These are phyloP conservation scores for Exobasidium rhododendri DNA, from an alignment of 1,284 basidiomycete species.

Conservation along the genomic window DNA sequence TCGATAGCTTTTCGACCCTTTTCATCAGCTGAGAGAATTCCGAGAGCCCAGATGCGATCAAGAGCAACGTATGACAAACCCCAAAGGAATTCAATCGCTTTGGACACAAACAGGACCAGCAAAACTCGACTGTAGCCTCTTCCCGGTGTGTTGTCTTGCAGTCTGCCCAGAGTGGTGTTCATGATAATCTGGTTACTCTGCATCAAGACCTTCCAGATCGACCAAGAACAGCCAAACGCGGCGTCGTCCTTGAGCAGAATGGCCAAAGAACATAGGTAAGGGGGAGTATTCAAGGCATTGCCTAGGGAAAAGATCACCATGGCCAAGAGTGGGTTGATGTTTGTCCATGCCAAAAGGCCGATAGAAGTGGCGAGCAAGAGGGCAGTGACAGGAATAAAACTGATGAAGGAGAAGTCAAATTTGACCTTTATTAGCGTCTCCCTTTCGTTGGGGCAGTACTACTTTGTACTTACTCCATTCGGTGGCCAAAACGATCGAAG, in stretches of 20 bases:
- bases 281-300: constrained; percentile 54
- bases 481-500: constrained; percentile 29
- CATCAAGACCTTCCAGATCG: constrained; percentile 57
- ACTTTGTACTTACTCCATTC: constrained; percentile 46
- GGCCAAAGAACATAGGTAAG: constrained; percentile 57
- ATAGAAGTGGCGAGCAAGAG: constrained; percentile 56
- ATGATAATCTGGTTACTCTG: constrained; percentile 54
- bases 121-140: constrained; percentile 55
- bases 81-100: constrained; percentile 53
- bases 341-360: constrained; percentile 55
- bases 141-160: constrained; percentile 55
- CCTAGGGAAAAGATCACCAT: constrained; percentile 56
- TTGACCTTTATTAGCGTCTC: too few relatives aligned
- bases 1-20: background rate
- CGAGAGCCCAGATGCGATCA: constrained; percentile 19
- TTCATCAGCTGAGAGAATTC: constrained; percentile 19
- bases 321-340: constrained; percentile 55
- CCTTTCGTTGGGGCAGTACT: too few relatives aligned
- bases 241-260: constrained; percentile 55
- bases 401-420: too few relatives aligned
- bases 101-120: constrained; percentile 57
- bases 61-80: constrained; percentile 54
- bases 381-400: constrained; percentile 32
- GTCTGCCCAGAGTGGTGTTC: constrained; percentile 56
- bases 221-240: constrained; percentile 57